These are phyloP conservation scores for Mayamaea pseudoterrestris DNA, from an alignment of 108 stramenopile genomes.

Conservation along the genomic window DNA sequence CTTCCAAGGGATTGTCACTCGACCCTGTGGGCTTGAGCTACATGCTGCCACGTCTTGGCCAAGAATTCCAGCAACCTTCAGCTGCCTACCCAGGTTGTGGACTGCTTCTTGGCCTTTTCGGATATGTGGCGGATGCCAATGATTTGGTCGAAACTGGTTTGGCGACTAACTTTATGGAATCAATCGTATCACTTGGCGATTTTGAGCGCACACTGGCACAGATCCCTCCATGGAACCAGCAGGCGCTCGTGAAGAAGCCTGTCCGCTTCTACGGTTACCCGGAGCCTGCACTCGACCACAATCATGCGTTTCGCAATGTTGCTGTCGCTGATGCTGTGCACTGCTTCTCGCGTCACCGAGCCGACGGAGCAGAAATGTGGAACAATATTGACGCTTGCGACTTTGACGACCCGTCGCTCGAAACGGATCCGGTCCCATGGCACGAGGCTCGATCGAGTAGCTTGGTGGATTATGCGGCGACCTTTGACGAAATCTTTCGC, in stretches of 20 bases:
- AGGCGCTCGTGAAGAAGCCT: slow-evolving; percentile 27
- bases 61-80: slow-evolving; percentile 48
- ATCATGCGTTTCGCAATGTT: slow-evolving; percentile 45
- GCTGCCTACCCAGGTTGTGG: slow-evolving; percentile 39
- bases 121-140: slow-evolving; percentile 58
- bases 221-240: slow-evolving; percentile 43
- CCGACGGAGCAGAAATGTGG: slow-evolving; percentile 30
- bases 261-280: slow-evolving; percentile 28
- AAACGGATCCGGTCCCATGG: slow-evolving; percentile 22
- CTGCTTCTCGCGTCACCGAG: slow-evolving; percentile 41
- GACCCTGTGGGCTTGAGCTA: slow-evolving; percentile 74
- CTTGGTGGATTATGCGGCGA: slow-evolving; percentile 55
- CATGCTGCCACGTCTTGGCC: slow-evolving; percentile 59
- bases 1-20: slow-evolving; percentile 56
- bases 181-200: slow-evolving; percentile 21
- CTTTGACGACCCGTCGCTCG: slow-evolving; percentile 22
- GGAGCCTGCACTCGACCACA: slow-evolving; percentile 23
- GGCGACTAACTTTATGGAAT: slow-evolving; percentile 57
- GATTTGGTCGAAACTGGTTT: slow-evolving; percentile 79
- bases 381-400: slow-evolving; percentile 10
- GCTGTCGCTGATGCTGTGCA: slow-evolving; percentile 48
- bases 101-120: slow-evolving; percentile 48
- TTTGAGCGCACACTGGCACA: slow-evolving; percentile 50
- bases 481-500: slow-evolving; percentile 44
- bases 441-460: slow-evolving; percentile 25